Percentiles rank a stretch among this genome's conserved stretches.
Evolutionary conservation across 2,329 filamentous ascomycete genomes (phyloP).

Genomic region (Cladosporium sphaerospermum): DNA sequence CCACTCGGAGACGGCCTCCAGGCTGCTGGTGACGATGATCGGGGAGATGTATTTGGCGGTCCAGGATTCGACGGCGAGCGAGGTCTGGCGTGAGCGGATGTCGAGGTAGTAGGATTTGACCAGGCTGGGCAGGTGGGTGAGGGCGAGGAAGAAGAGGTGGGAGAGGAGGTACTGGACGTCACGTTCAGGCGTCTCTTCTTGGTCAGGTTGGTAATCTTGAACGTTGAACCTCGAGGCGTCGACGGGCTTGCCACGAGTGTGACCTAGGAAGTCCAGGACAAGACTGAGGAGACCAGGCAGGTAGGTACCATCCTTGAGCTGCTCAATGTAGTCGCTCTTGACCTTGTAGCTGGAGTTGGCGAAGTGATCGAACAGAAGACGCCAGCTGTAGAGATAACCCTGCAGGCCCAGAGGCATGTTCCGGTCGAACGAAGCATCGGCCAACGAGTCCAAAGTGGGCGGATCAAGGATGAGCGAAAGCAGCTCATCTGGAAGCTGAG

Average conservation of each 20-base stretch:
- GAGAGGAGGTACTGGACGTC: conserved; percentile 78
- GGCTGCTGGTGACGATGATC: conserved; percentile 57
- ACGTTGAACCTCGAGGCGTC: conserved; percentile 66
- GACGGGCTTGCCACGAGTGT: conserved; percentile 65
- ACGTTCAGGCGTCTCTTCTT: conserved; percentile 56
- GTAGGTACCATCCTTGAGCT: conserved; percentile 68
- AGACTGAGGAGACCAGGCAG: conserved; percentile 68
- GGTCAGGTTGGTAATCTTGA: conserved; percentile 52
- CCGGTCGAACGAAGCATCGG: conserved; percentile 58
- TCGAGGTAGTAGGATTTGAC: conserved; percentile 82
- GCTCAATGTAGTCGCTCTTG: conserved; percentile 70
- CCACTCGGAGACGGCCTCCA: conserved; percentile 66
- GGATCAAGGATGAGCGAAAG: conserved; percentile 75
- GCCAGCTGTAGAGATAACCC: conserved; percentile 83
- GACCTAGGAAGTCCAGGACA: conserved; percentile 76
- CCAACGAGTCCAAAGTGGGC: conserved; percentile 62
- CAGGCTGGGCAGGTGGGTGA: conserved; percentile 70
- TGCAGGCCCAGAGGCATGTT: conserved; percentile 63
- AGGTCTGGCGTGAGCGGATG: conserved; percentile 71
- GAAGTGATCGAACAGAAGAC: conserved; percentile 83
- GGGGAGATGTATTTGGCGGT: conserved; percentile 76
- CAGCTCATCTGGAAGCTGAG: conserved; percentile 74
- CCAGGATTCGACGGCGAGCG: conserved; percentile 73
- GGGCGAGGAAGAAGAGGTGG: conserved; percentile 76
- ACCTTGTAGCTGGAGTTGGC: conserved; percentile 59